These are phyloP conservation scores for Globisporangium solare DNA, from an alignment of 352 stramenopile genomes.

Conservation along the genomic window DNA sequence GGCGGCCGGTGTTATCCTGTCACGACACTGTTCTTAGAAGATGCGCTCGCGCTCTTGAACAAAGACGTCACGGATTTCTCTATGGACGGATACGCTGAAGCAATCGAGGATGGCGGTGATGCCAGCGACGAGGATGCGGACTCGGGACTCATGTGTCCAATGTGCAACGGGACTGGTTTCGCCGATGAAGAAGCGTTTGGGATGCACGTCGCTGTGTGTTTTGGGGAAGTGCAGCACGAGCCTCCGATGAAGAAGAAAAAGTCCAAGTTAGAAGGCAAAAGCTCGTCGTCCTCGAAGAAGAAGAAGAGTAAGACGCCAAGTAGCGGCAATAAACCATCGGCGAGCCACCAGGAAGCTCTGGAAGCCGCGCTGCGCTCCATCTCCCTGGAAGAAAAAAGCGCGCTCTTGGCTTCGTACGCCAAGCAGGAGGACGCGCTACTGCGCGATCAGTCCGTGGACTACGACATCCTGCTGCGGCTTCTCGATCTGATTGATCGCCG, in stretches of 20 bases:
- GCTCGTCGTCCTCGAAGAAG: constrained; percentile 4
- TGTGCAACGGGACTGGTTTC: constrained; percentile 77
- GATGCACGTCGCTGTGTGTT: constrained; percentile 81
- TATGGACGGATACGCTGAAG: constrained; percentile 10
- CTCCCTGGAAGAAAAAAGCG: constrained; percentile 27
- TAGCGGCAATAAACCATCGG: constrained; percentile 21
- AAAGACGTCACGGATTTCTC: constrained; percentile 19
- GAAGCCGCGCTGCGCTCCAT: constrained; percentile 27
- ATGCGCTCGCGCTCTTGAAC: constrained; percentile 53
- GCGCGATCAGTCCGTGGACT: constrained; percentile 67
- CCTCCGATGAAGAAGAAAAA: constrained; percentile 20
- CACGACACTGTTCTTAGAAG: constrained; percentile 92
- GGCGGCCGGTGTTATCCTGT: constrained; percentile 87
- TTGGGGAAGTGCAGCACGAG: constrained; percentile 31
- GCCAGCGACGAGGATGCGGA: constrained; percentile 6
- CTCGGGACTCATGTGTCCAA: constrained; percentile 60
- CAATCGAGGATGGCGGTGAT: neutral
- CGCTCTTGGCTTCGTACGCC: constrained; percentile 46
- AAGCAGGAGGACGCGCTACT: constrained; percentile 55
- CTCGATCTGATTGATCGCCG: constrained; percentile 55
- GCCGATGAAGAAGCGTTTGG: constrained; percentile 81
- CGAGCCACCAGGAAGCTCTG: constrained; percentile 21
- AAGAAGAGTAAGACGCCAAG: constrained; percentile 9
- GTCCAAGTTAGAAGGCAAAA: constrained; percentile 2
- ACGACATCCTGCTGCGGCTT: constrained; percentile 59